Evolutionary conservation across 768 basidiomycete species (phyloP), one percentile per base, ranked within the genome.

Genomic region (Kwoniella botswanensis): DNA sequence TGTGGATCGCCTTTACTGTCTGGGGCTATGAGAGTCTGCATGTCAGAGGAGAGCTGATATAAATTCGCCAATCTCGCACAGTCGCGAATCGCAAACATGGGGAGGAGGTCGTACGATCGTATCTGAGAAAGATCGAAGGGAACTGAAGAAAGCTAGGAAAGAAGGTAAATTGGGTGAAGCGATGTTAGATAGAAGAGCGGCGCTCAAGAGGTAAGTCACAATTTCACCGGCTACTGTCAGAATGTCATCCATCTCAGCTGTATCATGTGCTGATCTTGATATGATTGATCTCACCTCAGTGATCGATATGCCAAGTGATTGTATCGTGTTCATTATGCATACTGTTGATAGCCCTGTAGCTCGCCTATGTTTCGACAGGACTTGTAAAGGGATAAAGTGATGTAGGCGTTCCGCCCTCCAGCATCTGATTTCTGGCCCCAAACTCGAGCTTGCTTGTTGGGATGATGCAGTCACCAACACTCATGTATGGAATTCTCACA

Each of bases 121-220:
- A 6, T 81, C 79, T 2, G 74, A 81, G 15, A 70, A 71, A 26
- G 82, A 83, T 62, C 60, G 82, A 42, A 61, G 70, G 10, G 82
- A 80, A 4, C 43, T 83, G 60, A 81, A 83, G 63, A 75, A 74
- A 65, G 82, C 82, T n/a, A 72, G 76, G 29, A 80, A 82, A 71
- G 82, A 83, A 56, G 82, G 82, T 11, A 72, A 79, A 71, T 35
- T 83, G 12, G 80, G 74, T 15, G 82, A 83, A 66, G 82, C 81
- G 12, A 83, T 83, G 81, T 67, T 83, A 70, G 82, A 83, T 67
- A 63, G 81, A 46, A 67, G 82, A 62, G 79, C 79, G 22, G 80
- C 80, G 41, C 67, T 82, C 67, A 83, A 83, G 68, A 82, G 80
- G 80, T 82, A 29, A 53, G 26, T 50, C 42, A n/a, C n/a, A n/a